Base-by-base conservation (phyloP, 129 eudicot species). In the Calendula officinalis region DNA sequence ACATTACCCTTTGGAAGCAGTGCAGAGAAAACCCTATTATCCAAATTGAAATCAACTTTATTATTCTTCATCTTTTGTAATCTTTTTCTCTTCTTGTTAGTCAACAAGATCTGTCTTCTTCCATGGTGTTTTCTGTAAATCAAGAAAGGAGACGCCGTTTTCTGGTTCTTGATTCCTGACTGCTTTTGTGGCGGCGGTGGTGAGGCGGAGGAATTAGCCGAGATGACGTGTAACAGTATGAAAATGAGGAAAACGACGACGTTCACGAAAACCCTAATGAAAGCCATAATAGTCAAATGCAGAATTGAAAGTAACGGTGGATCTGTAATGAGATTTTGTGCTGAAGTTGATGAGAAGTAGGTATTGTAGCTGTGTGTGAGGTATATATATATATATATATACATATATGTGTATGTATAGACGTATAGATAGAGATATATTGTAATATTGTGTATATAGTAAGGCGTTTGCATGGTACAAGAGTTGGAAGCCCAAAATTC, bases 1-100 rank as follows among this genome's bases (percentile, higher is more conserved):
- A 87, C 83, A 76, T 65, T 79, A 36, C 95, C 95, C 82, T 87
- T 87, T 2, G 95, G 95, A 73, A 87, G 91, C 95, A 87, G 84
- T 5, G 77, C 83, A 3, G 85, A 72, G 48, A 81, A 87, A 58
- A 68, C 52, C 79, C 82, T 60, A 43, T 82, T 14, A 7, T 57
- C 13, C 30, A 22, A 22, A 22, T 22, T 22, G 30, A 22, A 22
- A 56, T 45, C 50, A 45, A 45, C 15, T 8, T 55, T 32, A 5
- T 35, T 53, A 33, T 72, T 58, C 59, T 44, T 41, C 55, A 56
- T 73, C 54, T 58, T 70, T 34, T 48, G 13, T 12, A 43, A 22
- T 66, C 59, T 54, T 60, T 8, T 33, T 60, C 35, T 17, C 57
- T 67, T 75, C 70, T 60, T 75, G 65, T 60, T 75, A 51, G 64